Percentiles rank a stretch among this genome's conserved stretches.
These are phyloP conservation scores for Exophiala dermatitidis DNA, from an alignment of 2,329 filamentous ascomycete genomes.

Conservation along the genomic window DNA sequence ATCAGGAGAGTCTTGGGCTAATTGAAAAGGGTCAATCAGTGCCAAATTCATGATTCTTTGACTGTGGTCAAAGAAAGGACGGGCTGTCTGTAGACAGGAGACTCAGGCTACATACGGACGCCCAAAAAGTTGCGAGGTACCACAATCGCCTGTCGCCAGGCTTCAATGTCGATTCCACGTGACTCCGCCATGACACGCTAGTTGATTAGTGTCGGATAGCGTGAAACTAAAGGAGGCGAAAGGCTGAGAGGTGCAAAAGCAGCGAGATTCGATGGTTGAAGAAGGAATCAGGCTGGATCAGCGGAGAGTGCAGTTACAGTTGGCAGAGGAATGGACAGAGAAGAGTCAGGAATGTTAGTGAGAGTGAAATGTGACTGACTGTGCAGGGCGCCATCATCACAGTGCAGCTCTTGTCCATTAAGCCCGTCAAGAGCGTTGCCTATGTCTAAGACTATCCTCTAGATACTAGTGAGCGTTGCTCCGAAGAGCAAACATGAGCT, in stretches of 20 bases:
- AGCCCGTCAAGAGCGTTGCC: too few species aligned
- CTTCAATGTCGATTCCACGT: not conserved
- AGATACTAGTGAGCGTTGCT: too few species aligned
- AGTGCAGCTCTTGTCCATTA: too few species aligned
- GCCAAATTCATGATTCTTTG: slow-evolving; percentile 57
- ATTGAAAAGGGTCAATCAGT: slow-evolving; percentile 62
- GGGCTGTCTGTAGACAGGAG: not conserved
- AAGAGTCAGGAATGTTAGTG: too few species aligned
- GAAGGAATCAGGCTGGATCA: not conserved
- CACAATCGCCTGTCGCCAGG: not conserved
- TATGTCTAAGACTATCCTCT: too few species aligned
- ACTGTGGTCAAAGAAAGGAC: slow-evolving; percentile 12
- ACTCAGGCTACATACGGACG: not conserved
- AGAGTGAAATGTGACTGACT: too few species aligned
- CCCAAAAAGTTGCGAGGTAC: not conserved
- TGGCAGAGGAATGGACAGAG: too few species aligned
- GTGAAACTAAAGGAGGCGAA: not conserved
- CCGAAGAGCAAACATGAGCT: too few species aligned
- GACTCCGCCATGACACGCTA: not conserved
- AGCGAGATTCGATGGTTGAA: not conserved
- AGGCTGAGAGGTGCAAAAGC: not conserved
- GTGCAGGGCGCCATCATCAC: too few species aligned
- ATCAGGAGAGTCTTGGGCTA: slow-evolving; percentile 80
- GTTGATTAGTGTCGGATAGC: not conserved
- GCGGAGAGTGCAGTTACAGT: too few species aligned